Percentiles rank a stretch among this genome's conserved stretches.
Conservation (phyloP, 345 rosid genomes). For the Murraya paniculata region DNA sequence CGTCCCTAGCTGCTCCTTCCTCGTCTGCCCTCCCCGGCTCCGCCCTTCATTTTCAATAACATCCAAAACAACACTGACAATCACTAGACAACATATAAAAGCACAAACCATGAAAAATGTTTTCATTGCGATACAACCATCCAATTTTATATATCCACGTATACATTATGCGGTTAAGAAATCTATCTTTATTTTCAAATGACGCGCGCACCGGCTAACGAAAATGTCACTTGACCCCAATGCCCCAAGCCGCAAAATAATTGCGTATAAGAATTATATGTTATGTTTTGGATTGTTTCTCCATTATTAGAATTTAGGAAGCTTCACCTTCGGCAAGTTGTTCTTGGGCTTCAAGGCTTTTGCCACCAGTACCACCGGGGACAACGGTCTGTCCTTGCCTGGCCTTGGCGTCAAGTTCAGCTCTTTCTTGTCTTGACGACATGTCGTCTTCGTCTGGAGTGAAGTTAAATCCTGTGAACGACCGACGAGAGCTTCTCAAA, state of each 20-base stretch:
- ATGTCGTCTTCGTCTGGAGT: conserved; percentile 19
- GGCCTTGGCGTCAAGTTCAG: conserved; percentile 65
- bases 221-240: too few species aligned
- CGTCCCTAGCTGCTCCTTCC: conserved; percentile 55
- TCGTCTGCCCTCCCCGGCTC: conserved; percentile 55
- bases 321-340: conserved; percentile 73
- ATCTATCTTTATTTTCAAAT: too few species aligned
- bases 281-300: neutral
- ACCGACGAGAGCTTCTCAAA: neutral
- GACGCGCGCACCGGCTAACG: too few species aligned
- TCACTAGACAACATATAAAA: too few species aligned
- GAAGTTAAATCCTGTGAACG: conserved; percentile 10
- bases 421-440: conserved; percentile 50
- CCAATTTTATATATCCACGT: too few species aligned
- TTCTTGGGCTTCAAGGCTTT: conserved; percentile 85
- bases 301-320: neutral
- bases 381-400: conserved; percentile 72
- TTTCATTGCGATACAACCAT: too few species aligned
- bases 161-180: too few species aligned
- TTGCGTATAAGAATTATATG: too few species aligned
- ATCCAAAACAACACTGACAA: too few species aligned
- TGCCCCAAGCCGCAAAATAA: too few species aligned
- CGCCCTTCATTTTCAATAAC: conserved; percentile 33
- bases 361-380: conserved; percentile 88
- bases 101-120: too few species aligned